Percentiles rank a stretch among this genome's conserved stretches.
phyloP scores from a whole-genome alignment of 345 rosid species.

The Noccaea bulbosa region DNA sequence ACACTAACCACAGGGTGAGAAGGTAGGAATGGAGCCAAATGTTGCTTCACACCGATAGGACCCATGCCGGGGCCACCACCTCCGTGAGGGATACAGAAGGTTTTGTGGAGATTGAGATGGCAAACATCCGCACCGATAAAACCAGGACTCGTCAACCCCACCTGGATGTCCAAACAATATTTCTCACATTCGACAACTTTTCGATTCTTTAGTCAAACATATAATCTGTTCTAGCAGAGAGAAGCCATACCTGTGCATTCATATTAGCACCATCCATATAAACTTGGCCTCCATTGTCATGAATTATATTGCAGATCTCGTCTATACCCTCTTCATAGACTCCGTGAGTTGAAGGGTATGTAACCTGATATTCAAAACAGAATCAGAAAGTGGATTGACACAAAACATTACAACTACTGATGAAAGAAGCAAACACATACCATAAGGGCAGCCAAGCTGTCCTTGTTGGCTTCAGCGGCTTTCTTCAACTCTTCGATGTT shows the following conservation, averaged over 20 bases:
- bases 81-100: conserved; percentile 96
- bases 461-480: conserved; percentile 89
- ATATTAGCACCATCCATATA: conserved; percentile 99
- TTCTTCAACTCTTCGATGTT: conserved; percentile 80
- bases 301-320: conserved; percentile 90
- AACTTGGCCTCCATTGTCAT: conserved; percentile 94
- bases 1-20: conserved; percentile 89
- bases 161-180: conserved; percentile 48
- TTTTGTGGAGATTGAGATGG: conserved; percentile 96
- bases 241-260: conserved; percentile 76
- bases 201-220: conserved; percentile 24
- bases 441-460: conserved; percentile 88
- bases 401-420: neutral
- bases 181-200: conserved; percentile 69
- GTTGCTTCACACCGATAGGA: conserved; percentile 96
- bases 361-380: conserved; percentile 41
- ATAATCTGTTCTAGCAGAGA: neutral
- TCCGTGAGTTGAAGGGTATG: conserved; percentile 98
- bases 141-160: conserved; percentile 96
- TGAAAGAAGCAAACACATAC: conserved; percentile 22
- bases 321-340: conserved; percentile 94
- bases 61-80: conserved; percentile 99
- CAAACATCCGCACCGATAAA: conserved; percentile 97
- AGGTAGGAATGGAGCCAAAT: conserved; percentile 92
- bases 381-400: neutral